These are phyloP conservation scores for Suillus plorans DNA, from an alignment of 768 basidiomycete genomes.

Conservation along the genomic window DNA sequence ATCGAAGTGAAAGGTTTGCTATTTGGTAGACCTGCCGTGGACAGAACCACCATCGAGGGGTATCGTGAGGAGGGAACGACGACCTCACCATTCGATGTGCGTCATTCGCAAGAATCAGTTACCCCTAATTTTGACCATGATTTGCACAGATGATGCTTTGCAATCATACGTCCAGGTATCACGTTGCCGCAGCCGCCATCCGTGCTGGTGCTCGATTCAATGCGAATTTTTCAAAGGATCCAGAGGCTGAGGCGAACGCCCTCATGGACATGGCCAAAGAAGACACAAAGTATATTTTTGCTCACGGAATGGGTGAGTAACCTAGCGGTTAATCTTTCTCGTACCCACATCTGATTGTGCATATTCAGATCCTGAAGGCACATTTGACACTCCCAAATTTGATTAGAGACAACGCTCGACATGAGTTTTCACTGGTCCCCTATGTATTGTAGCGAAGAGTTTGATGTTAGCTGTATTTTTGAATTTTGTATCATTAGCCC, in stretches of 20 bases:
- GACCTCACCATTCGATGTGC: slow-evolving; percentile 76
- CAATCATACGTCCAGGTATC: slow-evolving; percentile 67
- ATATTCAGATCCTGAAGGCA: slow-evolving; percentile 33
- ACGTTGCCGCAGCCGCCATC: slow-evolving; percentile 62
- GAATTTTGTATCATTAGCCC: not conserved
- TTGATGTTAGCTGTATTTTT: not conserved
- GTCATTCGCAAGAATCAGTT: slow-evolving; percentile 18
- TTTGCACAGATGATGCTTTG: slow-evolving; percentile 69
- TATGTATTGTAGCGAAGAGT: not conserved
- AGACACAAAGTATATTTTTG: slow-evolving; percentile 60
- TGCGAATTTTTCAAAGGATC: slow-evolving; percentile 42
- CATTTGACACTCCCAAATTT: slow-evolving; percentile 50
- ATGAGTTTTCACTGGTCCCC: not conserved
- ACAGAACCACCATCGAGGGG: slow-evolving; percentile 57
- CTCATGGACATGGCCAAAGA: slow-evolving; percentile 62
- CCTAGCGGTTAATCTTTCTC: no score
- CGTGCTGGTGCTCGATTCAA: slow-evolving; percentile 54
- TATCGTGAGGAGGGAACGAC: slow-evolving; percentile 78
- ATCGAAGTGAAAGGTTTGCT: slow-evolving; percentile 69
- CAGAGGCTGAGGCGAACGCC: slow-evolving; percentile 56
- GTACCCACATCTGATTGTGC: not conserved
- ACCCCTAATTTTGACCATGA: not conserved
- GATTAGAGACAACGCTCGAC: not conserved
- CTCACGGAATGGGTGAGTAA: slow-evolving; percentile 53
- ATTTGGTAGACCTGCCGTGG: slow-evolving; percentile 51